Evolutionary conservation across 441 rosid genomes (phyloP), one percentile per base, ranked within the genome.

Genomic region (Eruca vesicaria): DNA sequence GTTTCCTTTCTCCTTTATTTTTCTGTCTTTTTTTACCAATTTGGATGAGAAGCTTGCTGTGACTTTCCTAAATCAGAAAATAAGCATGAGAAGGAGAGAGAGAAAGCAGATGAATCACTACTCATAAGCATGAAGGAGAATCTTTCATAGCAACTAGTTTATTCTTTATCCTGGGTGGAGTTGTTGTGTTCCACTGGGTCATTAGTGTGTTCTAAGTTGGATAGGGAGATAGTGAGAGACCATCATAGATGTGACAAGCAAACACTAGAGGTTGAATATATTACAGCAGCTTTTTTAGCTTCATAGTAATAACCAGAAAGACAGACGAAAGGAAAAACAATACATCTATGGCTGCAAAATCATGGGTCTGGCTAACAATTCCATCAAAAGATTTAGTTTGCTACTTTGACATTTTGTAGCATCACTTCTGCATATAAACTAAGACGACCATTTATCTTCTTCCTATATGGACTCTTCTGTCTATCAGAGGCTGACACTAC

Each of bases 11-110:
- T 35, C 62, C 41, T 32, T 56, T 31, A 6, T 56, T 26, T 21
- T 29, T 16, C 53, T 7, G n/a, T 43, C 18, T 4, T 62, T 45
- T 50, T 66, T 41, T 57, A 73, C 67, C 74, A 73, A 23, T 63
- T 45, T 57, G 71, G 75, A 73, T 56, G 67, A 43, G 63, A 56
- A 53, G 69, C 69, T 61, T 66, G 33, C 45, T 55, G 67, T 36
- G 57, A 73, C 78, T 73, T 73, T 63, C 81, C 78, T 11, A 4
- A 78, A 63, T 63, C 81, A 63, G 78, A 43, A 56, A 68, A 68
- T 66, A 73, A 73, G 68, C 74, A 73, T 61, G 32, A 67, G 50
- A 52, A 10, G 19, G 38, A 71, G 7, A 63, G 64, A 9, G 62
- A 15, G 12, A 64, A 11, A 56, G 61, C 29, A 33, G 23, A 50